Evolutionary conservation across 257 asterid species (phyloP), one percentile per base, ranked within the genome.

Genomic region (Asclepias syriaca): DNA sequence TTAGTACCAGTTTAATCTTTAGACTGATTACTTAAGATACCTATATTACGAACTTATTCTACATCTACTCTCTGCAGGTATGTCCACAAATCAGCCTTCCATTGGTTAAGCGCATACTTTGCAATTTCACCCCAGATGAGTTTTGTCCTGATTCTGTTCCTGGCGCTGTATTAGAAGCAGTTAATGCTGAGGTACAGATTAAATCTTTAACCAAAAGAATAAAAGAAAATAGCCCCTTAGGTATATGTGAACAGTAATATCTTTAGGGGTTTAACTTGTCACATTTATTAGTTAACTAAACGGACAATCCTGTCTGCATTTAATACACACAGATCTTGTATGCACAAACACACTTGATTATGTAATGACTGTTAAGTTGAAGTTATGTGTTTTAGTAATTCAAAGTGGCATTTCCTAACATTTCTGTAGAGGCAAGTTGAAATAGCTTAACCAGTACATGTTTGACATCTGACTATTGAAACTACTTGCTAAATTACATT

Each of bases 61-160:
- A 57, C 12, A 11, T 13, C 51, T 55, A 70, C 76, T 65, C 66
- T 60, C 9, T 80, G 70, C 71, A 94, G 99, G 92, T 94, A 2
- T 94, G 99, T 70, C 97, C 99, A 60, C 78, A 85, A 65, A 91
- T 94, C 81, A 86, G 91, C 75, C 89, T 94, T 61, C 84, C 96
- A 54, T 77, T 94, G 84, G 85, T 94, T 68, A 94, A 88, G 79
- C 84, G 97, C 40, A 81, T 94, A 51, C 90, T 94, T 55, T 94
- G 97, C 87, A 94, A 94, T 86, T 94, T 94, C 83, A 88, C 93
- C 75, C 97, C 99, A 4, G 99, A 94, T 77, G 99, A 94, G 78
- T 94, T 94, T 85, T 94, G 95, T 74, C 99, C 97, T 11, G 97
- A 94, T 86, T 83, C 96, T 68, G 99, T 94, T 71, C 90, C 99